Evolutionary conservation across 1,284 basidiomycete species (phyloP), one percentile per base, ranked within the genome.

Genomic region (Puccinia polysora): DNA sequence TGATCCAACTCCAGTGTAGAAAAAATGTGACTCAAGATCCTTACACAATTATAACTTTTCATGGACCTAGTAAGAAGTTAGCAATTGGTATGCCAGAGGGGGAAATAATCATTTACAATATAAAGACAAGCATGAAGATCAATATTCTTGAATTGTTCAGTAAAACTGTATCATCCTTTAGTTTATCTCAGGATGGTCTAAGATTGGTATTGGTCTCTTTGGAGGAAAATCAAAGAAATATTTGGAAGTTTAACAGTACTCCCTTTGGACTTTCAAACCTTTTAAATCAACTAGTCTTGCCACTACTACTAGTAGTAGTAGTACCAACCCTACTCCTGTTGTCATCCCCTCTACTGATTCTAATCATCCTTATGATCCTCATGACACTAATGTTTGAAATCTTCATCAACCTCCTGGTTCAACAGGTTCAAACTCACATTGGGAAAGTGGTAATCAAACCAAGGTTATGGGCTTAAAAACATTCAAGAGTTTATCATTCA

Each of bases 21-120:
- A n/a, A n/a, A n/a, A n/a, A n/a, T n/a, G n/a, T n/a, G n/a, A n/a
- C n/a, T n/a, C n/a, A n/a, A n/a, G n/a, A n/a, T n/a, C n/a, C 88
- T 0, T 98, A 93, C 79, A 93, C 93, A 0, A 89, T 87, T 0
- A 87, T 97, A 14, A 91, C 91, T 79, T 97, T 98, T 79, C 89
- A 96, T 78, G 86, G 87, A 79, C 81, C 83, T 1, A 87, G 86
- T 1, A 95, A 98, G 79, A 86, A 90, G 7, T 85, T 98, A 0
- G 91, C 89, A 0, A 93, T 97, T 0, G 96, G 96, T 0, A 97
- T 94, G 0, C 87, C 86, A 75, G 96, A 98, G 80, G 92, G 93
- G 0, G 80, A 80, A 4, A 77, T 79, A 38, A 87, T 97, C 75
- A 91, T 97, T 86, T 97, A 97, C 80, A 95, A 98, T 78, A 84